These are phyloP conservation scores for Wickerhamomyces tratensis DNA, from an alignment of 805 yeast genomes.

Conservation along the genomic window DNA sequence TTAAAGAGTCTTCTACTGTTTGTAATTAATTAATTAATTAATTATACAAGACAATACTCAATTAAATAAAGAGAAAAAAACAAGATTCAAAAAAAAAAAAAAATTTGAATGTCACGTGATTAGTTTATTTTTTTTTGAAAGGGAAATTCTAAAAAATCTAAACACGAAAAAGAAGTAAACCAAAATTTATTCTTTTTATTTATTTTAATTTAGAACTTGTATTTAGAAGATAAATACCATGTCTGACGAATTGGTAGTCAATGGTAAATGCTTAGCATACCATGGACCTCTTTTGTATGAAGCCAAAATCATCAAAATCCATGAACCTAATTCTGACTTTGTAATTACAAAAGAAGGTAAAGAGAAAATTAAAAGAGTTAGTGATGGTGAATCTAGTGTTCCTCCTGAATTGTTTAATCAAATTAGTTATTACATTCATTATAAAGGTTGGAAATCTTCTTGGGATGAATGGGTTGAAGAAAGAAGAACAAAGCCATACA, in stretches of 20 bases:
- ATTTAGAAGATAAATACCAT: neutral
- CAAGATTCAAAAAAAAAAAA: no score
- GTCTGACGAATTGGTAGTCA: constrained; percentile 5
- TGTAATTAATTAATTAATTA: no score
- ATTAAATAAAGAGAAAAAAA: no score
- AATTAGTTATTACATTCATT: constrained; percentile 63
- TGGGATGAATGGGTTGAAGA: constrained; percentile 95
- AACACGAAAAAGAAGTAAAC: neutral
- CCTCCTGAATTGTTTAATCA: constrained; percentile 27
- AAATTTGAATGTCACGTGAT: no score
- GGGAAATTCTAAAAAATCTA: no score
- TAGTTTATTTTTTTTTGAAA: no score
- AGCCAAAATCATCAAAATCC: constrained; percentile 65
- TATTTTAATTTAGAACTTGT: neutral
- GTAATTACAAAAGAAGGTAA: constrained; percentile 32
- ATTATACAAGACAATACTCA: no score
- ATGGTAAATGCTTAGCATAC: constrained; percentile 56
- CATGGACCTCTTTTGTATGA: constrained; percentile 90
- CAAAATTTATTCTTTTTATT: no score
- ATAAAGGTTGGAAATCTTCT: constrained; percentile 89
- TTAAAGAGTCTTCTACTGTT: no score
- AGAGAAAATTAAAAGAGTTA: constrained; percentile 15
- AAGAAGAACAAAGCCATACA: constrained; percentile 58
- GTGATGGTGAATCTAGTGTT: constrained; percentile 6
- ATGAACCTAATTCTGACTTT: constrained; percentile 39